Percentiles rank a stretch among this genome's conserved stretches.
Conservation (phyloP, 208 protist genomes). For the Wallacemonas sp. region DNA sequence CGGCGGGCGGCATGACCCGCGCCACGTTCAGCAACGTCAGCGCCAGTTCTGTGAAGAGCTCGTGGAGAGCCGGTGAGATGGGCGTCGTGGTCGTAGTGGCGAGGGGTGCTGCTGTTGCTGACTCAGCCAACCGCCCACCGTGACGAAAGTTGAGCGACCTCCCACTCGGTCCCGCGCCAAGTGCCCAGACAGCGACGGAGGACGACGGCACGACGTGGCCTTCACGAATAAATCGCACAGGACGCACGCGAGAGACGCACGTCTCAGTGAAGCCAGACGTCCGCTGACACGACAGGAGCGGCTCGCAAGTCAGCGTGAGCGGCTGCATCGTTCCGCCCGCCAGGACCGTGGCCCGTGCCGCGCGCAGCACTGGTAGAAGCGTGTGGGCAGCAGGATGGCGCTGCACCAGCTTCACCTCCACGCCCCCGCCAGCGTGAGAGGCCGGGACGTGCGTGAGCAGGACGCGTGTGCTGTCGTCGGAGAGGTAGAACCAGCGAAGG, state of each 20-base stretch:
- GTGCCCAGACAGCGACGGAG: conserved; percentile 69
- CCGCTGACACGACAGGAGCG: conserved; percentile 60
- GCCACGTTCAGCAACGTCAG: conserved; percentile 84
- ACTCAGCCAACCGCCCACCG: background rate
- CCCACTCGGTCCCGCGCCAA: conserved; percentile 63
- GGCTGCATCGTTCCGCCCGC: conserved; percentile 95
- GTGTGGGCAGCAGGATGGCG: conserved; percentile 68
- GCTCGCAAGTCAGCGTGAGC: conserved; percentile 70
- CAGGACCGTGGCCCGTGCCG: conserved; percentile 71
- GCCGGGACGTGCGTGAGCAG: conserved; percentile 10
- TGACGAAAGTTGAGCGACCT: conserved; percentile 59
- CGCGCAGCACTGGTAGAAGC: conserved; percentile 46
- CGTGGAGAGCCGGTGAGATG: background rate
- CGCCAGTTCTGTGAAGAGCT: conserved; percentile 60
- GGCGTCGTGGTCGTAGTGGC: too few species aligned
- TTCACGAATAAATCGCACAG: conserved; percentile 55
- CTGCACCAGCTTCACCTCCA: conserved; percentile 57
- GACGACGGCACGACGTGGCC: conserved; percentile 85
- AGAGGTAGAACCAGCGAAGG: conserved; percentile 27
- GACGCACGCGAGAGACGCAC: background rate
- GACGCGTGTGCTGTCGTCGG: conserved; percentile 27
- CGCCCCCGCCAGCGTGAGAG: background rate
- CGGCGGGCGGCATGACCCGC: conserved; percentile 87
- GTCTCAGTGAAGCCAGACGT: too few species aligned
- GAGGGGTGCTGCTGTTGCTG: too few species aligned